Conservation (phyloP, 306 rosid genomes). For the Glycine tomentella region DNA sequence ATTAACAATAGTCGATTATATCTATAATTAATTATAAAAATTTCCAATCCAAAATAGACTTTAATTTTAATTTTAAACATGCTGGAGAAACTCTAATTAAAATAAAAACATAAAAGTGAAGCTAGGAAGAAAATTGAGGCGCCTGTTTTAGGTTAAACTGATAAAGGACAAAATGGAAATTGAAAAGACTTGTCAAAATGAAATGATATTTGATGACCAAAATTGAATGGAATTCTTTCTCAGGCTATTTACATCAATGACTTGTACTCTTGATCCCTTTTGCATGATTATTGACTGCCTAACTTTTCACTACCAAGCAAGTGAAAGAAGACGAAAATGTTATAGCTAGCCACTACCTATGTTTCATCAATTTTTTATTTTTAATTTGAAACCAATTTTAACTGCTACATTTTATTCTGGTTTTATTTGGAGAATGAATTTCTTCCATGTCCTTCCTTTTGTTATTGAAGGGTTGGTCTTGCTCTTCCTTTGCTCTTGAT, state of each 20-base stretch:
- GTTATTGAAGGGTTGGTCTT: constrained; percentile 43
- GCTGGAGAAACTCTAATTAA: too few species aligned
- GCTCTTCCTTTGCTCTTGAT: constrained; percentile 58
- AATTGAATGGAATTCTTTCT: constrained; percentile 1
- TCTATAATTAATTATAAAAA: too few species aligned
- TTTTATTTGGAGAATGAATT: constrained; percentile 52
- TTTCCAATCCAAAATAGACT: too few species aligned
- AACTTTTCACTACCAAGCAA: not conserved
- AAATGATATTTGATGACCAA: constrained; percentile 21
- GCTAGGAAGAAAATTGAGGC: too few species aligned
- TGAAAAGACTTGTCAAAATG: not conserved
- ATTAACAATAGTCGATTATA: too few species aligned
- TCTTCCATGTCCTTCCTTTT: constrained; percentile 55
- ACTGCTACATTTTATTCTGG: constrained; percentile 51
- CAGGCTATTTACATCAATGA: constrained; percentile 23
- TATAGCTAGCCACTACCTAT: constrained; percentile 36
- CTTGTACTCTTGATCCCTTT: not conserved
- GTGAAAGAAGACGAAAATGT: constrained; percentile 5
- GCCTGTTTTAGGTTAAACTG: too few species aligned
- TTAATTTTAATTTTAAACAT: too few species aligned
- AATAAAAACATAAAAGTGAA: too few species aligned
- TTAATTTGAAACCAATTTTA: constrained; percentile 29
- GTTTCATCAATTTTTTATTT: not conserved
- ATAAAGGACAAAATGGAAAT: not conserved
- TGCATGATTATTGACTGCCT: not conserved